phyloP scores from a whole-genome alignment of 2,329 filamentous ascomycete species.

The Xylariaceae sp. region DNA sequence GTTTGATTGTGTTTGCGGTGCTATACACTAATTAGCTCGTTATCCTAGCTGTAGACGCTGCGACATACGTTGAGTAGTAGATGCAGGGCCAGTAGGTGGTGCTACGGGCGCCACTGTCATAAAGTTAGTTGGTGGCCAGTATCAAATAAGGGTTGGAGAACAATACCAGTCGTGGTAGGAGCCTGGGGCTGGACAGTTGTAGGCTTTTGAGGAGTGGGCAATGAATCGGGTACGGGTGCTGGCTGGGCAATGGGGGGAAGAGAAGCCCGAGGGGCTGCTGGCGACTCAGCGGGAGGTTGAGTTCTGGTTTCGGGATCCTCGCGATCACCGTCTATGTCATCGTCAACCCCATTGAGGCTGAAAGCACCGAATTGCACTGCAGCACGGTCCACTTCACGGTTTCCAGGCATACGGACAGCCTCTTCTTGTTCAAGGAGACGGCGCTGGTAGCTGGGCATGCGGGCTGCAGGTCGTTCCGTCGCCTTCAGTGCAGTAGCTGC shows the following conservation, averaged over 20 bases:
- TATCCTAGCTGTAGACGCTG: conserved; percentile 30
- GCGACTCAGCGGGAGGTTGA: conserved; percentile 89
- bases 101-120: conserved; percentile 28
- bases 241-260: conserved; percentile 67
- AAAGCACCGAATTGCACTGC: conserved; percentile 96
- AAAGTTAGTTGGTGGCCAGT: conserved; percentile 19
- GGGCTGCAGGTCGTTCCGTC: conserved; percentile 54
- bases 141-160: conserved; percentile 8
- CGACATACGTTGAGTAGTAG: conserved; percentile 28
- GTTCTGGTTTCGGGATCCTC: conserved; percentile 93
- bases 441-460: conserved; percentile 75
- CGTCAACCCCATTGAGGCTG: conserved; percentile 75
- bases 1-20: conserved; percentile 49
- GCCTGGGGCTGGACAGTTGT: conserved; percentile 40
- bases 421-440: conserved; percentile 92
- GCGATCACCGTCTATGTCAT: conserved; percentile 88
- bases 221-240: conserved; percentile 49
- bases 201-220: conserved; percentile 49
- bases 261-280: conserved; percentile 72
- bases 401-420: conserved; percentile 95
- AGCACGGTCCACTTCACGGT: conserved; percentile 87
- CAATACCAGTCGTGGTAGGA: conserved; percentile 30
- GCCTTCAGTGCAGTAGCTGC: conserved; percentile 80
- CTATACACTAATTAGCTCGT: conserved; percentile 36
- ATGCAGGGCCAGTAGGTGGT: conserved; percentile 26